Base-by-base conservation (phyloP, 768 basidiomycete species). In the Serendipita vermifera region DNA sequence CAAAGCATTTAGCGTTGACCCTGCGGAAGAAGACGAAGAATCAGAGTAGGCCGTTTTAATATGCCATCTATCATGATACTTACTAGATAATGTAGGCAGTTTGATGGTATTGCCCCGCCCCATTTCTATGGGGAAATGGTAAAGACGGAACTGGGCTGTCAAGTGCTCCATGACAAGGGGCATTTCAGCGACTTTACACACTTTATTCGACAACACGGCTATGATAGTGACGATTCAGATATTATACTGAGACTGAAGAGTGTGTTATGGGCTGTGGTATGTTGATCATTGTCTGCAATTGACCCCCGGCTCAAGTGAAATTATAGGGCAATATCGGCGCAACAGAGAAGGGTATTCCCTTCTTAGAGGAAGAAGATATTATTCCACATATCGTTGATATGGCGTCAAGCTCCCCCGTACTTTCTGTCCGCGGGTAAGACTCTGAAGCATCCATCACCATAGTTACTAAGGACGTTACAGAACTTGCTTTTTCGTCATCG, bases 111-210 rank as follows among this genome's bases (percentile, higher is more conserved):
- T 9, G 87, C 91, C 11, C 96, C 94, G 2, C 82, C 87, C 1
- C 93, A 99, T 67, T 98, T 99, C 69, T 94, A 97, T 63, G 94
- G 94, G 20, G 94, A 97, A 68, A 87, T 98, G 78, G 85, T 92
- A 41, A 97, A 96, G 68, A 98, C 96, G 2, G 86, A 87, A 56
- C 82, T 93, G 48, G 96, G 96, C 0, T 94, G 92, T 68, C 86
- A 87, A 64, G 82, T 92, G 7, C 71, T 99, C 36, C 80, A 83
- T 58, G 91, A 93, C 58, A 91, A 86, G 62, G 88, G 88, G 0
- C 90, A 98, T 65, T 92, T 98, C 63, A 65, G 77, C 3, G 89
- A 94, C 60, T 97, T 97, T 64, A 83, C 89, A 1, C 82, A 88
- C 58, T 87, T 94, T 63, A 87, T 98, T 54, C 78, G 88, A 22